These are phyloP conservation scores for Platanthera guangdongensis DNA, from an alignment of 106 monocot genomes.

Conservation along the genomic window DNA sequence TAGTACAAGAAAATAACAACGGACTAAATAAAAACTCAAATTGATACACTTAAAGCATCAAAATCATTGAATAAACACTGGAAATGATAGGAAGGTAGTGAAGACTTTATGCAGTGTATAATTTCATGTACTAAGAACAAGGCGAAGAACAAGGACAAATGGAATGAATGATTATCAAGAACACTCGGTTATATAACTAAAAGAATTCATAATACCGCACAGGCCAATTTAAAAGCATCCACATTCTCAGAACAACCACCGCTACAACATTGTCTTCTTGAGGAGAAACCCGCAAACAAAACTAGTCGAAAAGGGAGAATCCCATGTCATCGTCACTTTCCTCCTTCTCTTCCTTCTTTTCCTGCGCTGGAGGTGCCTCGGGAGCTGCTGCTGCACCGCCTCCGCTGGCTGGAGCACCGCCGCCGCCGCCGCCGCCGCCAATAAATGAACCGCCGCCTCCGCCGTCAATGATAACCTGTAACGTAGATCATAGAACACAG, in stretches of 20 bases:
- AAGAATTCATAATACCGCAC: background rate
- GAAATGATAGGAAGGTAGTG: no score
- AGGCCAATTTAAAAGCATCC: background rate
- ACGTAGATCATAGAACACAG: background rate
- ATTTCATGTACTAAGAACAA: no score
- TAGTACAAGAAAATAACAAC: no score
- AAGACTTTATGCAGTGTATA: no score
- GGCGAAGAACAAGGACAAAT: no score
- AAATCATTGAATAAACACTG: no score
- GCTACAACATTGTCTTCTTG: background rate
- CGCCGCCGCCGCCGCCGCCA: slow-evolving; percentile 22
- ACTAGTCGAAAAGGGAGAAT: slow-evolving; percentile 69
- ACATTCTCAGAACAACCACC: background rate
- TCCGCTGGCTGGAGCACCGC: slow-evolving; percentile 12
- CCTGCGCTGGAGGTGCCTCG: slow-evolving; percentile 39
- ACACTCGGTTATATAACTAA: background rate
- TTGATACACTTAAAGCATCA: no score
- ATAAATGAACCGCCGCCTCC: slow-evolving; percentile 41
- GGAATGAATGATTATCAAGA: no score
- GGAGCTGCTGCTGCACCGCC: slow-evolving; percentile 37
- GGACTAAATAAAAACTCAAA: no score
- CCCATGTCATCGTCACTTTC: slow-evolving; percentile 65
- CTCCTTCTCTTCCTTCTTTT: slow-evolving; percentile 71
- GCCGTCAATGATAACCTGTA: slow-evolving; percentile 55
- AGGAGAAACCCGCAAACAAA: background rate